These are phyloP conservation scores for Stropharia rugosoannulata DNA, from an alignment of 768 basidiomycete species.

Conservation along the genomic window DNA sequence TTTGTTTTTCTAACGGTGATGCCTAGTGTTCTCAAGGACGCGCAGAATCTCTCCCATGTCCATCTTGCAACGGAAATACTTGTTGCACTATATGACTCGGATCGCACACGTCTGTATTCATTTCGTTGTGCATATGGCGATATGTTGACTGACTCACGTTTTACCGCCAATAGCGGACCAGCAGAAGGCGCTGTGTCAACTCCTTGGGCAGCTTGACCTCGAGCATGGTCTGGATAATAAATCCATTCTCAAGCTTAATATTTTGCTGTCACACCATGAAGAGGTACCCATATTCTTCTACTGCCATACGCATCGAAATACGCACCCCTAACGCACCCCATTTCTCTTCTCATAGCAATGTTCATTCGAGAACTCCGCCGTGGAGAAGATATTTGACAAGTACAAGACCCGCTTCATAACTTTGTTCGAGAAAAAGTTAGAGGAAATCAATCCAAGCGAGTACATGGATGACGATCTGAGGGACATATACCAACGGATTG, in stretches of 20 bases:
- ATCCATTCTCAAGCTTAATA: conserved; percentile 44
- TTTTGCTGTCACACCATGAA: conserved; percentile 50
- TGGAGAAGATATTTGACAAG: conserved; percentile 54
- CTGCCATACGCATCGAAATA: not conserved
- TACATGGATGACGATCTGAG: conserved; percentile 41
- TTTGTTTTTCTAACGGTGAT: conserved; percentile 2
- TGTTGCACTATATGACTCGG: conserved; percentile 44
- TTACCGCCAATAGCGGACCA: conserved; percentile 44
- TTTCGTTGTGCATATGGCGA: not conserved
- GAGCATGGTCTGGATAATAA: conserved; percentile 34
- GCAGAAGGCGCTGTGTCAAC: conserved; percentile 62
- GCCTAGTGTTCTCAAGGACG: conserved; percentile 16
- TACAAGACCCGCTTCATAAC: conserved; percentile 48
- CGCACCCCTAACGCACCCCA: not conserved
- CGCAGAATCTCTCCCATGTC: conserved; percentile 40
- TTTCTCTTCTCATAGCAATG: conserved; percentile 42
- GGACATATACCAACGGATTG: conserved; percentile 41
- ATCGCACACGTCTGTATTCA: conserved; percentile 37
- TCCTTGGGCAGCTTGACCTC: conserved; percentile 60
- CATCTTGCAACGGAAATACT: conserved; percentile 60
- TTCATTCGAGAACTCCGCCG: conserved; percentile 52
- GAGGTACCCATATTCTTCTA: conserved; percentile 32
- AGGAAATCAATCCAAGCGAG: conserved; percentile 31
- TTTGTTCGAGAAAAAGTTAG: conserved; percentile 40
- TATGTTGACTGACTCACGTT: not conserved